Evolutionary conservation across 192 early-diverging fungal species (phyloP).

Genomic region (Coemansia sp.): DNA sequence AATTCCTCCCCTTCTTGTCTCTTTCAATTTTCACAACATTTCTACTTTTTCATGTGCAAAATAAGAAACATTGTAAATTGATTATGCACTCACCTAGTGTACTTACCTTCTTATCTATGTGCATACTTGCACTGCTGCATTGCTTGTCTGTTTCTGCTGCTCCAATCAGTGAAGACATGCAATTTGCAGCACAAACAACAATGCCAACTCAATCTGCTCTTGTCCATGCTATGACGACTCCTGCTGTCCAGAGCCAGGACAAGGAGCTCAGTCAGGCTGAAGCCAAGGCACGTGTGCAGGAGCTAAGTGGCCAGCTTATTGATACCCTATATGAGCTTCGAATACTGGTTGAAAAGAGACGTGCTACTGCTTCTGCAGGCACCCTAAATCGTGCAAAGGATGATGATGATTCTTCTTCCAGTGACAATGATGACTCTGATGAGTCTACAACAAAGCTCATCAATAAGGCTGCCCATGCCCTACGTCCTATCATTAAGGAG

Average conservation of each 20-base stretch:
- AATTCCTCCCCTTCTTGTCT: not conserved
- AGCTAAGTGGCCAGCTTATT: conserved; percentile 30
- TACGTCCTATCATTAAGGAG: conserved; percentile 42
- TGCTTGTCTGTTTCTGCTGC: not conserved
- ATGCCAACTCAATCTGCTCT: not conserved
- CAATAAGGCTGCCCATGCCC: conserved; percentile 20
- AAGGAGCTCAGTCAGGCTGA: conserved; percentile 26
- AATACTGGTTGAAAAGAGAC: conserved; percentile 8
- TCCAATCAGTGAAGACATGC: not conserved
- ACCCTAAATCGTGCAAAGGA: conserved; percentile 21
- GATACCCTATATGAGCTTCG: conserved; percentile 34
- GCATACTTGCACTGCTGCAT: not conserved
- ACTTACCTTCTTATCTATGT: not conserved
- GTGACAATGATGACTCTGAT: conserved; percentile 18
- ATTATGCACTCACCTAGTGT: conserved; percentile 1
- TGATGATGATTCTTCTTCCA: conserved; percentile 18
- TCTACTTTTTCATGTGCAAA: not conserved
- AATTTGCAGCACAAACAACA: not conserved
- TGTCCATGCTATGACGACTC: not conserved
- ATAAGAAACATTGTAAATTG: conserved; percentile 1
- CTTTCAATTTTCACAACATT: not conserved
- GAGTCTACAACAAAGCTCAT: conserved; percentile 36
- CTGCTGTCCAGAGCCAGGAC: not conserved
- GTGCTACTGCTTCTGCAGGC: not conserved
- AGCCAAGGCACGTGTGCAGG: conserved; percentile 10